Evolutionary conservation across 495 filamentous ascomycete genomes (phyloP), one percentile per base, ranked within the genome.

Genomic region (Neurospora sp.): DNA sequence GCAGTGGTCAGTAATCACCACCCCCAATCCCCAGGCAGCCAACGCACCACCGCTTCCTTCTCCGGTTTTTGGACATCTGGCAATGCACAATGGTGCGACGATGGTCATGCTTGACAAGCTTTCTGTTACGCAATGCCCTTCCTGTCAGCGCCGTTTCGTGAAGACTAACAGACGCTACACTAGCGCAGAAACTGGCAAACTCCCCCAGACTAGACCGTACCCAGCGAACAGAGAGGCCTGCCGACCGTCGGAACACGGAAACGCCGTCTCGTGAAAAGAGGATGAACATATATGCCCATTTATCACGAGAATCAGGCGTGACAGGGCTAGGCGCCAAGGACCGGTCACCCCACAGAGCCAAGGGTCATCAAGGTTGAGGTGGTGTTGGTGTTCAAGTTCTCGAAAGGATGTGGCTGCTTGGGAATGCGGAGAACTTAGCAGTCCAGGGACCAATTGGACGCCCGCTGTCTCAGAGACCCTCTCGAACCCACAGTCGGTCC

Each of bases 401-500:
- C 53, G 27, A 65, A 65, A 65, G 27, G 27, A 31, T 65, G 31
- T 65, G 53, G 6, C 3, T 35, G 53, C 53, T 6, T 65, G 53
- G 71, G 74, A 78, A 77, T 79, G 79, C 78, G 78, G 78, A 80
- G 78, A 71, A 35, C 53, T 65, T 7, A 65, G 44, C n/a, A 10
- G 65, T 31, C 69, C 39, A 70, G 69, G 47, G 42, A 20, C 69
- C 69, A 70, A 71, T 69, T 68, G 68, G 73, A 73, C 73, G 72
- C 70, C 77, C 74, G 47, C 61, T 74, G 77, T 77, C 77, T 78
- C 77, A 74, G 71, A 35, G 27, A 44, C 75, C 71, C 73, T 73
- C 71, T 38, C 44, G 4, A 14, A 44, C 68, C 72, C 75, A 76
- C 69, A 80, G 70, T 80, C 78, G 79, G 79, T 59, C 79, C 79